Base-by-base conservation (phyloP, 768 basidiomycete genomes). In the Tricholoma matsutake region DNA sequence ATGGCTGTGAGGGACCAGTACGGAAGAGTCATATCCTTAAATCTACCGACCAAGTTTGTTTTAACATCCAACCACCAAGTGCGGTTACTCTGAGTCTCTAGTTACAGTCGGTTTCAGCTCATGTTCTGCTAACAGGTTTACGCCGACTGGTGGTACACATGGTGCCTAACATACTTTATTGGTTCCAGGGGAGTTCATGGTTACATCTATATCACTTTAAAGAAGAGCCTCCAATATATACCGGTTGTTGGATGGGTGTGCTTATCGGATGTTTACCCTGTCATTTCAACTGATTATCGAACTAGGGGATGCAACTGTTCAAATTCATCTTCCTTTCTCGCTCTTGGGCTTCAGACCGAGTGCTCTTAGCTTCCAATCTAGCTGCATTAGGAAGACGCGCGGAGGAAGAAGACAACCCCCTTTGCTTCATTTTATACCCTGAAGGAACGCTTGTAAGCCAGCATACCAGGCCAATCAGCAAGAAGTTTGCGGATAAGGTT, bases 61-160 rank as follows among this genome's bases (percentile, higher is more conserved):
- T 75, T 94, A 63, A 92, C 95, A 67, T 86, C 92, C 13, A 99
- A 99, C 71, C 96, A 99, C 71, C 96, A 96, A 79, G 93, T 94
- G 61, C 51, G 79, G 59, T 18, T 16, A 58, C 20, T 49, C 22
- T 25, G 3, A 25, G 22, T 25, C 37, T 58, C 35, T 43, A 39
- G 34, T 34, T 18, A 10, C 31, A 54, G 31, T 18, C 32, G 2
- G 8, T 31, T 56, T 51, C 34, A 18, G n/a, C 51, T 53, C 31
- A 53, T 32, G 7, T 13, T 53, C 31, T n/a, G n/a, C 51, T 5
- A 29, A 31, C 59, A 91, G 90, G 79, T 88, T 35, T 91, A 92
- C 68, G 81, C 85, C 4, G 89, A 91, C 73, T 91, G 91, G 89
- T 88, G 88, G 88, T 96, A 96, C 68, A 84, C 89, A 37, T 98